Evolutionary conservation across 169 alveolate species (phyloP).

Genomic region (Plasmodium reichenowi): DNA sequence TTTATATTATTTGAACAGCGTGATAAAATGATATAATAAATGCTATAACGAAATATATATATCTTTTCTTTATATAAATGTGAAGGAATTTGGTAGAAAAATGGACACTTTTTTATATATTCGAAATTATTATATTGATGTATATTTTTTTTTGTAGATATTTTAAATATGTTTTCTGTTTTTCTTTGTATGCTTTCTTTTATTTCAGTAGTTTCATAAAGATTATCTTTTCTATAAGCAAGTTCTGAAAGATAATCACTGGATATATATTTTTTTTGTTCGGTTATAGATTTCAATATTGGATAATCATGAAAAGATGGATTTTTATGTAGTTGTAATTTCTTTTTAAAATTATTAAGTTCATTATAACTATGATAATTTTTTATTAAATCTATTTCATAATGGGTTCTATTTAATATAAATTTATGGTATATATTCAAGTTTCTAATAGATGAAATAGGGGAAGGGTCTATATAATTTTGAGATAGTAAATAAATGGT

Average conservation of each 20-base stretch:
- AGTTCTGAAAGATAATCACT: slow-evolving; percentile 7
- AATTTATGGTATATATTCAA: slow-evolving; percentile 21
- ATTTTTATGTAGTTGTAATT: slow-evolving; percentile 12
- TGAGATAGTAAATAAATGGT: slow-evolving; percentile 72
- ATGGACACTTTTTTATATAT: slow-evolving; percentile 15
- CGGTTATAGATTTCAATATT: not conserved
- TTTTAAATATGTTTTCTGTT: slow-evolving; percentile 1
- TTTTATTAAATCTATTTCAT: slow-evolving; percentile 54
- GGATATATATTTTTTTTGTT: not conserved
- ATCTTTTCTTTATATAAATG: slow-evolving; percentile 13
- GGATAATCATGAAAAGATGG: slow-evolving; percentile 14
- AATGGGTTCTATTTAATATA: slow-evolving; percentile 47
- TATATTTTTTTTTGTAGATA: not conserved
- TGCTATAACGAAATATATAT: slow-evolving; percentile 43
- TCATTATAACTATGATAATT: slow-evolving; percentile 44
- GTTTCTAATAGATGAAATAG: not conserved
- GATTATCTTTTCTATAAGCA: not conserved
- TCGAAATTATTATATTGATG: not conserved
- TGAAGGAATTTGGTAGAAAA: slow-evolving; percentile 25
- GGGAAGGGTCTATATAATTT: slow-evolving; percentile 13
- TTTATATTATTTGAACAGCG: slow-evolving; percentile 37
- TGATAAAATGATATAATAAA: slow-evolving; percentile 22
- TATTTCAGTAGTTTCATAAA: not conserved
- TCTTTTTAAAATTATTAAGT: slow-evolving; percentile 30
- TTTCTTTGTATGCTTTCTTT: not conserved